Conservation (phyloP, 176 grass and related monocot genomes). For the Saccharum officinarum region DNA sequence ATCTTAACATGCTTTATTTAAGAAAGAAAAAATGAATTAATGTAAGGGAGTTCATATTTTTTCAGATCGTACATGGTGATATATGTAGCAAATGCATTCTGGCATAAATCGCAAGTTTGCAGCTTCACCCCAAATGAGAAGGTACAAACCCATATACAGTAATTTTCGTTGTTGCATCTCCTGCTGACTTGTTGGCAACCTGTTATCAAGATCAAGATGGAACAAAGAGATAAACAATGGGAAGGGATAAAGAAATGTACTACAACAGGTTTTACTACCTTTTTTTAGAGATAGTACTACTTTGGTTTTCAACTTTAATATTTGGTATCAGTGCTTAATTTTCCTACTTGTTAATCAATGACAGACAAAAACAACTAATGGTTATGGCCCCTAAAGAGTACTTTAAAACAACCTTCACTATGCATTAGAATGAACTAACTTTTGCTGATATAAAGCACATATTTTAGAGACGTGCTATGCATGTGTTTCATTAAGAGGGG, state of each 20-base stretch:
- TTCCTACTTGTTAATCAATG: background rate
- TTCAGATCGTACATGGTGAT: conserved; percentile 82
- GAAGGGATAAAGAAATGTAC: background rate
- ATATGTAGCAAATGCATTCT: conserved; percentile 98
- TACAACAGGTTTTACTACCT: background rate
- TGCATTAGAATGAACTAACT: background rate
- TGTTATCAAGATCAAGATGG: conserved; percentile 38
- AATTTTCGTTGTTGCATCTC: conserved; percentile 93
- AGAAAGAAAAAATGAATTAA: conserved; percentile 10
- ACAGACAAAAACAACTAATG: background rate
- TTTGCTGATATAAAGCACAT: background rate
- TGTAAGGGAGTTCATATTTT: conserved; percentile 7
- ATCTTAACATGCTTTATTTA: conserved; percentile 4
- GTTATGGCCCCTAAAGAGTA: background rate
- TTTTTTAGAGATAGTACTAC: background rate
- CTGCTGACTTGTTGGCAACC: conserved; percentile 91
- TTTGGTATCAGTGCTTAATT: conserved; percentile 16
- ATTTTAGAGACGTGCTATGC: background rate
- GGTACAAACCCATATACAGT: conserved; percentile 94
- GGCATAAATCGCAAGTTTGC: conserved; percentile 99
- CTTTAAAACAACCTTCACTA: background rate
- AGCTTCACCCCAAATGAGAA: conserved; percentile 99
- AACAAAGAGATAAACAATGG: conserved; percentile 23
- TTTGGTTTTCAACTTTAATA: background rate
- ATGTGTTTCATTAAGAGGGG: background rate